phyloP scores from a whole-genome alignment of 192 early-diverging fungal species.

The Podila clonocystis region DNA sequence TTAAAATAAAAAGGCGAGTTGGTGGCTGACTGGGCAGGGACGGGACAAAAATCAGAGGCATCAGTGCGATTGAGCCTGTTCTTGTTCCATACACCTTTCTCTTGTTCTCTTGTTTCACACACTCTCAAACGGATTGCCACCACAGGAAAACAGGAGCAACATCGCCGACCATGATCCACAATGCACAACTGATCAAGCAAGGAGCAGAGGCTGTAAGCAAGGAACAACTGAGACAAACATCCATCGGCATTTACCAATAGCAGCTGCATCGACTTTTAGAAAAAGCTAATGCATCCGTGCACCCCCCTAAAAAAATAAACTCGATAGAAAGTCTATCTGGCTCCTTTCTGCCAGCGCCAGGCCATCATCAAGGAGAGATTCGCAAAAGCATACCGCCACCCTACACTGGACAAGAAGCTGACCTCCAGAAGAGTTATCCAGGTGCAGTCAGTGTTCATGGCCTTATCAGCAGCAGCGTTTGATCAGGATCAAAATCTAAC shows the following conservation, averaged over 20 bases:
- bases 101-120: no score
- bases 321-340: slow-evolving; percentile 79
- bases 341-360: slow-evolving; percentile 65
- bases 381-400: slow-evolving; percentile 91
- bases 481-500: background rate
- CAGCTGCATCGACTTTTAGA: background rate
- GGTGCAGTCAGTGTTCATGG: slow-evolving; percentile 10
- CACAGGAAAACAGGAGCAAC: background rate
- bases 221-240: background rate
- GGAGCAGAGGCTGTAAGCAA: slow-evolving; percentile 89
- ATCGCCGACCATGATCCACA: slow-evolving; percentile 49
- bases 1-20: no score
- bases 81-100: no score
- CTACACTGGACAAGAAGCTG: slow-evolving; percentile 86
- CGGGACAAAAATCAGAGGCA: no score
- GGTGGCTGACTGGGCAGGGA: no score
- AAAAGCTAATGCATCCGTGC: background rate
- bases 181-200: slow-evolving; percentile 77
- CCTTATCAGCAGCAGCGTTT: no score
- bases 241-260: background rate
- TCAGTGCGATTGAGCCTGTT: no score
- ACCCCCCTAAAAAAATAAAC: background rate
- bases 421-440: slow-evolving; percentile 81
- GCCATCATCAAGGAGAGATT: slow-evolving; percentile 94
- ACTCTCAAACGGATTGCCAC: no score